Evolutionary conservation across 345 rosid species (phyloP), one percentile per base, ranked within the genome.

Genomic region (Populus simonii): DNA sequence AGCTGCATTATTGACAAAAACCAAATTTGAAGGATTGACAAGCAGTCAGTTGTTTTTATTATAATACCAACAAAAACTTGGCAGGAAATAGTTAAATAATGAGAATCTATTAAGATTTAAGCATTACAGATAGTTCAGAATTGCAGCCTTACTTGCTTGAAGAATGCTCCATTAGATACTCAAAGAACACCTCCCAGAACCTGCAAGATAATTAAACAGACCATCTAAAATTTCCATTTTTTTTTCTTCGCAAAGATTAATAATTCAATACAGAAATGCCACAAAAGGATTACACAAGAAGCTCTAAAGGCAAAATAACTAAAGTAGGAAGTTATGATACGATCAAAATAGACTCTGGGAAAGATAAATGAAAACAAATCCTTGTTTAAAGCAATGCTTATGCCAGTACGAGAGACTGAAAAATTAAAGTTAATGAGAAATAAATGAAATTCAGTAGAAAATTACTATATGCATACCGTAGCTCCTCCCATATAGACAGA

Each of bases 151-250:
- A 94, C 99, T 89, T 91, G 90, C 83, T 89, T 25, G 97, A 89
- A 76, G 92, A 91, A 77, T 73, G 90, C 84, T 96, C 97, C 95
- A 94, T 90, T 76, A 94, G 89, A 91, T 87, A 81, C 83, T 96
- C 99, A 78, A 93, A 94, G 83, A 91, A 96, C 74, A 97, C 96
- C 84, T 96, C 99, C 99, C 98, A 96, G 79, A 96, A 96, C 89
- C 99, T 96, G 89, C 85, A 88, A 68, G n/a, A 73, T 25, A 63
- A 49, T 45, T 23, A 61, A 72, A 35, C 33, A 78, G 45, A 45
- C n/a, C 29, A 66, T 43, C 20, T 11, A 43, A 47, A 66, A 59
- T 59, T 23, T 59, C 63, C 29, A n/a, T 59, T 59, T 55, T 39
- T 39, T 33, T 15, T 27, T 18, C 39, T 76, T 67, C 51, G 25